These are phyloP conservation scores for Fragilariopsis cylindrus DNA, from an alignment of 108 stramenopile species.

Conservation along the genomic window DNA sequence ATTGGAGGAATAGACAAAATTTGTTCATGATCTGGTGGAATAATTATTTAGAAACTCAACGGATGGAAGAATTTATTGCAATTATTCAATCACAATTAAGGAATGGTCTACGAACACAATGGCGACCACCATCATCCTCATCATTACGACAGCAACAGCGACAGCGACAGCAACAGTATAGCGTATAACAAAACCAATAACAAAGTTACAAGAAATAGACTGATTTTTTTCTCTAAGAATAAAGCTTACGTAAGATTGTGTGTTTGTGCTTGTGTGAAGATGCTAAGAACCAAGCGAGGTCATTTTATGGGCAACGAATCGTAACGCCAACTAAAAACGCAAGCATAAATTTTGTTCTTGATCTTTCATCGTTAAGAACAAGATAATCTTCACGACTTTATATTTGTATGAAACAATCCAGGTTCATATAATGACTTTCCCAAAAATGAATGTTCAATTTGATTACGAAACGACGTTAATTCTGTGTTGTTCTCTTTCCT, in stretches of 20 bases:
- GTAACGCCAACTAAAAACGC: no score
- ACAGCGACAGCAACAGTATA: background rate
- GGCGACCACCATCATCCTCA: background rate
- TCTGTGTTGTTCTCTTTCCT: no score
- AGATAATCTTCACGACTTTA: no score
- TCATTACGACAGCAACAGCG: background rate
- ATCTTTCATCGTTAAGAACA: no score
- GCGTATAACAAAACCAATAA: background rate
- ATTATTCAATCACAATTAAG: background rate
- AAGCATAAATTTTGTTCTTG: no score
- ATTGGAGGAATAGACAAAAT: background rate
- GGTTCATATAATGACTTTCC: no score
- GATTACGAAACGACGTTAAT: no score
- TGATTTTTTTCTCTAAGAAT: background rate
- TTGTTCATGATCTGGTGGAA: conserved; percentile 22
- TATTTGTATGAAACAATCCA: no score
- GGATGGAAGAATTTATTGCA: background rate
- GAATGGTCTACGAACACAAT: background rate
- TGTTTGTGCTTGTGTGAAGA: background rate
- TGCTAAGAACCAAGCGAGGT: background rate
- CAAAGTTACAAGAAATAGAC: background rate
- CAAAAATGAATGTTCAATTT: no score
- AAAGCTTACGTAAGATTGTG: background rate
- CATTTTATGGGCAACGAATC: no score
- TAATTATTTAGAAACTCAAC: conserved; percentile 3